Evolutionary conservation across 2,329 filamentous ascomycete genomes (phyloP).

Genomic region (Phialocephala sp.): DNA sequence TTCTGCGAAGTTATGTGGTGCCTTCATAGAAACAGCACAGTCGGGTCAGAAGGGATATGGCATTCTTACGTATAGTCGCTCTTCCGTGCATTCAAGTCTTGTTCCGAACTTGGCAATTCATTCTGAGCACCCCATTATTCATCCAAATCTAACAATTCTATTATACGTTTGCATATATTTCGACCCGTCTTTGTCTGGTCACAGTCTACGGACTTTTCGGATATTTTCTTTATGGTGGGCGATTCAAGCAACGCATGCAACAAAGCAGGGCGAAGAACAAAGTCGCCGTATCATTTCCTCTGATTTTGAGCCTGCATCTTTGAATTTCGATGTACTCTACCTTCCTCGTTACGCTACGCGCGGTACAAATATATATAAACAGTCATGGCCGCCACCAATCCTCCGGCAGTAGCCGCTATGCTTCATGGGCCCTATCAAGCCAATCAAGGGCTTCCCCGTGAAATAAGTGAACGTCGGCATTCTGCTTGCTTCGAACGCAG

Average conservation of each 20-base stretch:
- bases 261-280: not conserved
- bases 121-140: not conserved
- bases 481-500: not conserved
- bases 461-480: not conserved
- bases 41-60: too few relatives aligned
- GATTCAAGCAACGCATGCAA: not conserved
- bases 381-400: not conserved
- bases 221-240: not conserved
- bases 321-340: too few relatives aligned
- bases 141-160: not conserved
- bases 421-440: not conserved
- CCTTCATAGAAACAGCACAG: too few relatives aligned
- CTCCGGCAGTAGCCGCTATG: not conserved
- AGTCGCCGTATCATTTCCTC: not conserved
- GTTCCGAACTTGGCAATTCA: not conserved
- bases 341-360: too few relatives aligned
- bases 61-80: not conserved
- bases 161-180: not conserved
- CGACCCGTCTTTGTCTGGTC: not conserved
- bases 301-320: not conserved
- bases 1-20: too few relatives aligned
- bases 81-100: not conserved
- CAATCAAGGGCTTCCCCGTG: not conserved
- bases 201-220: not conserved
- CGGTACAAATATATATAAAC: too few relatives aligned